phyloP scores from a whole-genome alignment of 495 filamentous ascomycete genomes.

The Penicillium steckii region DNA sequence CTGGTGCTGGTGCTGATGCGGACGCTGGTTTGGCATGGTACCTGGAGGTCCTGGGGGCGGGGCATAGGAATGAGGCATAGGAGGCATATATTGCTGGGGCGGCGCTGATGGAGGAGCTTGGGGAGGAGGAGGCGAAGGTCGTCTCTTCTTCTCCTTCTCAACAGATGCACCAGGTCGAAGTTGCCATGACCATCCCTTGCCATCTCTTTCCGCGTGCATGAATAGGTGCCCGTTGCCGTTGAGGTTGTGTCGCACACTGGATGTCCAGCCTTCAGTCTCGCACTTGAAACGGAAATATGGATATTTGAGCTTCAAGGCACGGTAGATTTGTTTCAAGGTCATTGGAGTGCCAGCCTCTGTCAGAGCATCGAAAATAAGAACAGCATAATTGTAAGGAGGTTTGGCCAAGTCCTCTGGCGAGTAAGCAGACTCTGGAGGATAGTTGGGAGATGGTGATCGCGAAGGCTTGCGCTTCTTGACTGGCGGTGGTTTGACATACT shows the following conservation, averaged over 20 bases:
- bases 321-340: slow-evolving; percentile 92
- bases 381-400: slow-evolving; percentile 82
- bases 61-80: slow-evolving; percentile 36
- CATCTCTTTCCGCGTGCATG: slow-evolving; percentile 74
- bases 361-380: slow-evolving; percentile 87
- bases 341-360: slow-evolving; percentile 67
- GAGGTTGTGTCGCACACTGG: slow-evolving; percentile 93
- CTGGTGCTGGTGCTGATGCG: slow-evolving; percentile 28
- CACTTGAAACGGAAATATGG: slow-evolving; percentile 86
- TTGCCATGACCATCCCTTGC: slow-evolving; percentile 71
- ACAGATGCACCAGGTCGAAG: slow-evolving; percentile 61
- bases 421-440: slow-evolving; percentile 72
- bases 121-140: slow-evolving; percentile 54
- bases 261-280: slow-evolving; percentile 88
- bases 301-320: slow-evolving; percentile 80
- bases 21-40: slow-evolving; percentile 34
- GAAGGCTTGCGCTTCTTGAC: slow-evolving; percentile 56
- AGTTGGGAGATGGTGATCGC: slow-evolving; percentile 67
- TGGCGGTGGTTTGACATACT: slow-evolving; percentile 45
- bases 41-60: slow-evolving; percentile 28
- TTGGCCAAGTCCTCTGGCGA: slow-evolving; percentile 83
- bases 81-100: slow-evolving; percentile 44
- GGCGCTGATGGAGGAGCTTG: slow-evolving; percentile 36
- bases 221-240: slow-evolving; percentile 83
- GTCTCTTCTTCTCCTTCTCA: slow-evolving; percentile 68